These are phyloP conservation scores for Boletus patriciae DNA, from an alignment of 768 basidiomycete genomes.

Conservation along the genomic window DNA sequence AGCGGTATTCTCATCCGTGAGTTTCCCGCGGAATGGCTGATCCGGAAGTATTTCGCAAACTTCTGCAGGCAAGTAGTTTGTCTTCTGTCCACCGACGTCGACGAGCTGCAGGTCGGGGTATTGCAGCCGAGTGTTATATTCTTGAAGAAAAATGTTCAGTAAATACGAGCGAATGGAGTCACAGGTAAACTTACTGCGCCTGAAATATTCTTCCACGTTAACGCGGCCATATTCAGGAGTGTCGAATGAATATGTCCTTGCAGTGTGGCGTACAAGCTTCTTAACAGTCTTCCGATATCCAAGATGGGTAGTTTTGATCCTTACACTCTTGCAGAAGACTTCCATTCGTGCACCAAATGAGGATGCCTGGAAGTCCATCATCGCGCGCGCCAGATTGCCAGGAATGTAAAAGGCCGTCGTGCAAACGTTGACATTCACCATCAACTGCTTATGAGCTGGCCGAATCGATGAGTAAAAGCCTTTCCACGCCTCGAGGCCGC, in stretches of 20 bases:
- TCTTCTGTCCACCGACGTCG: slow-evolving; percentile 48
- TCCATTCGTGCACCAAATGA: slow-evolving; percentile 59
- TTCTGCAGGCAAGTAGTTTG: slow-evolving; percentile 46
- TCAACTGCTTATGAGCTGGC: slow-evolving; percentile 45
- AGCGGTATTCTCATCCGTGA: slow-evolving; percentile 54
- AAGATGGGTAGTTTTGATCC: slow-evolving; percentile 67
- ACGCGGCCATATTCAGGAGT: slow-evolving; percentile 42
- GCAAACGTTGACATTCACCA: slow-evolving; percentile 55
- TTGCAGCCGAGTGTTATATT: slow-evolving; percentile 42
- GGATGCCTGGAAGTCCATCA: slow-evolving; percentile 43
- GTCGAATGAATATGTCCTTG: slow-evolving; percentile 42
- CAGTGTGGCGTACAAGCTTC: slow-evolving; percentile 41
- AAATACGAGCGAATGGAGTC: background rate
- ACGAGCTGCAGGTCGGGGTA: slow-evolving; percentile 45
- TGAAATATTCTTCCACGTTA: slow-evolving; percentile 50
- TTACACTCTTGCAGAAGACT: slow-evolving; percentile 65
- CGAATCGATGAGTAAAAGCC: slow-evolving; percentile 46
- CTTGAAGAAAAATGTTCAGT: slow-evolving; percentile 27
- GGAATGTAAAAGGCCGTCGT: slow-evolving; percentile 47
- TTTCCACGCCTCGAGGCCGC: slow-evolving; percentile 61
- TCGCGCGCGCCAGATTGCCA: slow-evolving; percentile 44
- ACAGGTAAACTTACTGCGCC: slow-evolving; percentile 38
- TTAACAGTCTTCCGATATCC: slow-evolving; percentile 77
- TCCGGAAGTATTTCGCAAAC: slow-evolving; percentile 47
- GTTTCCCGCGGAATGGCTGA: slow-evolving; percentile 48